Conservation (phyloP, 78 protist species). For the Pigoraptor vietnamica region DNA sequence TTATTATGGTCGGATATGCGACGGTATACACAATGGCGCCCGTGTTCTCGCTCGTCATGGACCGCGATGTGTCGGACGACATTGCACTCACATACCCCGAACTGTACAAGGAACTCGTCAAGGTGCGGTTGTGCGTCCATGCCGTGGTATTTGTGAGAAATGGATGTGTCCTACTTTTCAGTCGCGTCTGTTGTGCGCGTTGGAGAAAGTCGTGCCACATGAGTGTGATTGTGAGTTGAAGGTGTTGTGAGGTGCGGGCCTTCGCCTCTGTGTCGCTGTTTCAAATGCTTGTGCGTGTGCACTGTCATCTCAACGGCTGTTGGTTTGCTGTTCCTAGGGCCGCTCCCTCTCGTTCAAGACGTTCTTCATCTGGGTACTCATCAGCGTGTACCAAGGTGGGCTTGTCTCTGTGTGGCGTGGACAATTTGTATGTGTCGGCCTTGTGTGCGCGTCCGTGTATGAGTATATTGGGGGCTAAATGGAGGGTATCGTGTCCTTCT, state of each 20-base stretch:
- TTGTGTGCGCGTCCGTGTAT: too few relatives aligned
- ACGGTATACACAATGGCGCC: constrained; percentile 93
- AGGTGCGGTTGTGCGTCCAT: constrained; percentile 25
- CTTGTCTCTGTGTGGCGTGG: constrained; percentile 2
- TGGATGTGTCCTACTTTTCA: too few relatives aligned
- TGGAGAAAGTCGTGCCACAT: too few relatives aligned
- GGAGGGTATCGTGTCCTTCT: too few relatives aligned
- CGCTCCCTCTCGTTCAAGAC: constrained; percentile 75
- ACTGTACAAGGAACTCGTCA: constrained; percentile 88
- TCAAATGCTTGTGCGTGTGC: neutral
- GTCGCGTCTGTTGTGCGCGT: too few relatives aligned
- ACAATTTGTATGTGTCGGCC: too few relatives aligned
- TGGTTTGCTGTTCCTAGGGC: constrained; percentile 35
- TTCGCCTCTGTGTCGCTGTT: neutral
- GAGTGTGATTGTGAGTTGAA: too few relatives aligned
- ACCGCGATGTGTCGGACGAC: constrained; percentile 69
- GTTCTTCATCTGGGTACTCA: constrained; percentile 80
- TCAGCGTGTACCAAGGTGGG: constrained; percentile 73
- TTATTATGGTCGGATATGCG: constrained; percentile 70
- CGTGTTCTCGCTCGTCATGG: constrained; percentile 87
- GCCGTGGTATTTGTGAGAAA: neutral
- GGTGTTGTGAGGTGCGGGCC: neutral
- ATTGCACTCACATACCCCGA: constrained; percentile 83
- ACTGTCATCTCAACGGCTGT: neutral
- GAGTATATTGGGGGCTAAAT: too few relatives aligned